Conservation (phyloP, 305 asterid species). For the Solanum aculeatissimum region DNA sequence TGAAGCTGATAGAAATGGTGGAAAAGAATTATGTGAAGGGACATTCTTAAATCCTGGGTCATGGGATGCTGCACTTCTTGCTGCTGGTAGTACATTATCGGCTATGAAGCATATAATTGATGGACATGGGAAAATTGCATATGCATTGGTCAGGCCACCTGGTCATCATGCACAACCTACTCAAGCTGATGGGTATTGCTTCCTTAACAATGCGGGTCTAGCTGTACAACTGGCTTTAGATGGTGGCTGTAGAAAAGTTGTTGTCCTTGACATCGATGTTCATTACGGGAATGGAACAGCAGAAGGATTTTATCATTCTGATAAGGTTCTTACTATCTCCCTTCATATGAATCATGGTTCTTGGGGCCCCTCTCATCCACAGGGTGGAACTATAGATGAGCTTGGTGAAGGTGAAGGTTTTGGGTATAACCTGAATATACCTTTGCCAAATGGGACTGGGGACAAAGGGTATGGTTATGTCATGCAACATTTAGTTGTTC, state of each 20-base stretch:
- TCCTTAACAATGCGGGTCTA: constrained; percentile 78
- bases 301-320: constrained; percentile 59
- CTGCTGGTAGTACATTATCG: constrained; percentile 80
- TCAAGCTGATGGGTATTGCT: constrained; percentile 85
- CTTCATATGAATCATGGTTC: constrained; percentile 94
- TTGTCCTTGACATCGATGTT: constrained; percentile 72
- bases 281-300: constrained; percentile 96
- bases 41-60: constrained; percentile 87
- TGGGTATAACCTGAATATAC: constrained; percentile 78
- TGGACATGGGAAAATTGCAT: constrained; percentile 35
- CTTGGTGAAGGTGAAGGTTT: constrained; percentile 64
- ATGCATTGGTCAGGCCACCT: constrained; percentile 84
- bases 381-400: constrained; percentile 61
- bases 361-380: constrained; percentile 95
- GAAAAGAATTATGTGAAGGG: constrained; percentile 42
- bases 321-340: constrained; percentile 66
- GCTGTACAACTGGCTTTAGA: constrained; percentile 55
- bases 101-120: constrained; percentile 71
- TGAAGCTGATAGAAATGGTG: constrained; percentile 54
- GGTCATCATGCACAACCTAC: constrained; percentile 95
- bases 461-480: constrained; percentile 60
- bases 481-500: constrained; percentile 45
- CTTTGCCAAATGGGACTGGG: constrained; percentile 89
- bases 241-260: constrained; percentile 44
- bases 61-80: constrained; percentile 81